Evolutionary conservation across 2,329 filamentous ascomycete species (phyloP).

Genomic region (Hypoxylon sp.): DNA sequence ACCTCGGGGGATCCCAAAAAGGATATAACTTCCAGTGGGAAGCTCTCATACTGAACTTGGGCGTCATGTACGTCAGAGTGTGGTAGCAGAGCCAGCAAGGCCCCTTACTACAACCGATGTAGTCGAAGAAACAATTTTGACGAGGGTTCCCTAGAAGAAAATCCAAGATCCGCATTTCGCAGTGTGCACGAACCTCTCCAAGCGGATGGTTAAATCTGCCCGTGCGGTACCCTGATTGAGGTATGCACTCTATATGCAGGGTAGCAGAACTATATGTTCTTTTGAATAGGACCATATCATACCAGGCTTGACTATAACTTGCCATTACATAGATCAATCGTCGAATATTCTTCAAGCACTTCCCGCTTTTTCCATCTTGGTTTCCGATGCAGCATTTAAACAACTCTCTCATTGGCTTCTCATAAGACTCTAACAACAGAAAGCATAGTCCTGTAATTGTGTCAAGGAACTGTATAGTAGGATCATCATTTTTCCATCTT

Average conservation of each 20-base stretch:
- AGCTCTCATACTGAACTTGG: conserved; percentile 17
- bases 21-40: conserved; percentile 28
- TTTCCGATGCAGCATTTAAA: not conserved
- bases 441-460: conserved; percentile 13
- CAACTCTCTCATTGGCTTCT: not conserved
- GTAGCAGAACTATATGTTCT: not conserved
- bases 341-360: too few species aligned
- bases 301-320: conserved; percentile 33
- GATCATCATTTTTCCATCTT: not conserved
- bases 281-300: conserved; percentile 32
- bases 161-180: conserved; percentile 34
- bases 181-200: conserved; percentile 10
- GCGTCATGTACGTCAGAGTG: conserved; percentile 9
- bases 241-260: conserved; percentile 2
- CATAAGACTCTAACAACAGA: not conserved
- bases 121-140: conserved; percentile 8
- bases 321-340: conserved; percentile 16
- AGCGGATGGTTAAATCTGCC: not conserved
- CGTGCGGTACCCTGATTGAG: not conserved
- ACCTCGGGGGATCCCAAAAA: conserved; percentile 16
- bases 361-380: not conserved
- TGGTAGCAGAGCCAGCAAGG: conserved; percentile 38
- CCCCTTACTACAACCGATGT: conserved; percentile 34
- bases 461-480: not conserved
- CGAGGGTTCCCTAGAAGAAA: not conserved